These are phyloP conservation scores for Hyparrhenia diplandra DNA, from an alignment of 176 grass and related monocot species.

Conservation along the genomic window DNA sequence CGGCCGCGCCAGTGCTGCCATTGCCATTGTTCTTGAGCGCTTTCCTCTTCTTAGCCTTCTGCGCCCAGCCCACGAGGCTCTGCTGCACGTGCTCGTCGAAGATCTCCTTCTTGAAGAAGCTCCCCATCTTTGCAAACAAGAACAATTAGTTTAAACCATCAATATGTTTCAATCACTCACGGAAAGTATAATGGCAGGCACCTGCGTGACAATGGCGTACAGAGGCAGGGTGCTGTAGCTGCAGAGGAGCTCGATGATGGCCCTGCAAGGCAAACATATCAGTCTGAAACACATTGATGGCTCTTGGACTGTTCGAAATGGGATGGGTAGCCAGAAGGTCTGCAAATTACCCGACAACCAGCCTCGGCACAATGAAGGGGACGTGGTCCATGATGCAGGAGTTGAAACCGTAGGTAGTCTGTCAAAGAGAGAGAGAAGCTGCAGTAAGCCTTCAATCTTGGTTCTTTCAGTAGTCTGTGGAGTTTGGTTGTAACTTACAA, in stretches of 20 bases:
- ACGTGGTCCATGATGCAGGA: constrained; percentile 89
- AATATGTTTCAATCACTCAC: not conserved
- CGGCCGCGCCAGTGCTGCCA: not conserved
- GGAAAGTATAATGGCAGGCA: constrained; percentile 4
- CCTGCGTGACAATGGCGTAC: constrained; percentile 88
- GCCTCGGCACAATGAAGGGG: constrained; percentile 68
- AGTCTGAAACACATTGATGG: not conserved
- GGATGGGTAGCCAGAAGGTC: not conserved
- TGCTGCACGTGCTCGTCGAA: constrained; percentile 84
- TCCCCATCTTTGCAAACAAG: constrained; percentile 64
- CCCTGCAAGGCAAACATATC: constrained; percentile 17
- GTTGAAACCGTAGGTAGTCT: constrained; percentile 76
- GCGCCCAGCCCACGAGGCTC: constrained; percentile 60
- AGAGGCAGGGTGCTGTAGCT: constrained; percentile 91
- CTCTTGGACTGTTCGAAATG: not conserved
- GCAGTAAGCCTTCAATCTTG: too few relatives aligned
- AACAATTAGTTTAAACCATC: not conserved
- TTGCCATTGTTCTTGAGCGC: constrained; percentile 9
- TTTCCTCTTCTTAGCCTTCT: constrained; percentile 55
- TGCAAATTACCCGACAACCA: constrained; percentile 48
- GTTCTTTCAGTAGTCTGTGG: too few relatives aligned
- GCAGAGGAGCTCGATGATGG: constrained; percentile 69
- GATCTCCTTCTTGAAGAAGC: constrained; percentile 73
- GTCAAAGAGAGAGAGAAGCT: not conserved
- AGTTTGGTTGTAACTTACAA: constrained; percentile 32